A percentile compares a stretch with the other conserved stretches of the same genome.
phyloP scores from a whole-genome alignment of 2,329 filamentous ascomycete genomes.

The Aspergillus sp. region DNA sequence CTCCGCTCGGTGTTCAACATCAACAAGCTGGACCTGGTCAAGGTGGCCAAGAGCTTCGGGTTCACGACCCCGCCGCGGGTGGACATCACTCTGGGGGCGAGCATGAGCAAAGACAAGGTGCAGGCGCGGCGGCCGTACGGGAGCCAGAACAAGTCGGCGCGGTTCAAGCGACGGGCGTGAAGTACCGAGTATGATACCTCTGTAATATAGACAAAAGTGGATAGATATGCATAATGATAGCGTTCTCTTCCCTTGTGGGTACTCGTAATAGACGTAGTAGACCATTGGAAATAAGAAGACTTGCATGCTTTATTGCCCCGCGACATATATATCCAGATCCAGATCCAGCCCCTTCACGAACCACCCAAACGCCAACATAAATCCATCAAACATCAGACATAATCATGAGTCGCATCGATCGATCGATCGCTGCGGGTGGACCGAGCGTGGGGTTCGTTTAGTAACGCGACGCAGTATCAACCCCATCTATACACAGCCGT shows the following conservation, averaged over 20 bases:
- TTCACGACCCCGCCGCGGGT: constrained; percentile 74
- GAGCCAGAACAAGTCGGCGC: constrained; percentile 63
- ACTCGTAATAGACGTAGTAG: not conserved
- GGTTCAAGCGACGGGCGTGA: constrained; percentile 46
- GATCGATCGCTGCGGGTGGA: not conserved
- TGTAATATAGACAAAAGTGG: not conserved
- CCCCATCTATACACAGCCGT: not conserved
- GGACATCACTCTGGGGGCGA: constrained; percentile 73
- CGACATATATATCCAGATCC: no score
- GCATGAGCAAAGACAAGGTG: constrained; percentile 72
- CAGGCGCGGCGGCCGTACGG: constrained; percentile 69
- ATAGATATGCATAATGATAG: not conserved
- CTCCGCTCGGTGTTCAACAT: constrained; percentile 82
- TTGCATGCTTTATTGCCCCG: no score
- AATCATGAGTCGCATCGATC: not conserved
- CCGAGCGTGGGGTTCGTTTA: not conserved
- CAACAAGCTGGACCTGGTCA: constrained; percentile 75
- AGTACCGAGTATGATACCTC: constrained; percentile 20
- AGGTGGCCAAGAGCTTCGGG: constrained; percentile 81
- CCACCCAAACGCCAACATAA: no score
- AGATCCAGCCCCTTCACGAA: no score
- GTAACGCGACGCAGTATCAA: not conserved
- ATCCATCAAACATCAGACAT: not conserved
- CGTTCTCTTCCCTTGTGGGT: not conserved
- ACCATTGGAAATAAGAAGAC: no score